phyloP scores from a whole-genome alignment of 306 rosid genomes.

The Begonia fuchsioides region DNA sequence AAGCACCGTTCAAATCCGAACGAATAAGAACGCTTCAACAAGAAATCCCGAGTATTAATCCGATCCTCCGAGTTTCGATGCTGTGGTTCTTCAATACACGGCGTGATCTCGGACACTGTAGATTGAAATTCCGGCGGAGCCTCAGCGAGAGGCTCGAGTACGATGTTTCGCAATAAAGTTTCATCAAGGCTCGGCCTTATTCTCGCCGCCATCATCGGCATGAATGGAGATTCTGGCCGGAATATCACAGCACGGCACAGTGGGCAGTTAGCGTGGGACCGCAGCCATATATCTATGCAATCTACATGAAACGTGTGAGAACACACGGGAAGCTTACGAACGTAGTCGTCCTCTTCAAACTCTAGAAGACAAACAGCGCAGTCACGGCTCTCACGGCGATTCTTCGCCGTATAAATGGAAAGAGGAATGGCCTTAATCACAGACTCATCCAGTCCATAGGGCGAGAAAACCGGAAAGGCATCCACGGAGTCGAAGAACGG shows the following conservation, averaged over 20 bases:
- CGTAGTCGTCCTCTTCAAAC: conserved; percentile 70
- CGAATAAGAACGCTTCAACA: conserved; percentile 67
- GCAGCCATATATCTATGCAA: conserved; percentile 85
- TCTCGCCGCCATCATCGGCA: conserved; percentile 78
- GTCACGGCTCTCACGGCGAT: conserved; percentile 30
- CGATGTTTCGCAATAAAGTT: conserved; percentile 30
- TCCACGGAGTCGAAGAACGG: conserved; percentile 41
- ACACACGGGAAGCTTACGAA: conserved; percentile 67
- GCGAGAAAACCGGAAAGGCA: conserved; percentile 36
- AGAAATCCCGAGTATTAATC: conserved; percentile 37
- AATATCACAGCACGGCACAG: conserved; percentile 84
- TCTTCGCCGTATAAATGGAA: conserved; percentile 38
- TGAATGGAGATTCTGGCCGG: conserved; percentile 63
- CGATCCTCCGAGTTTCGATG: conserved; percentile 33
- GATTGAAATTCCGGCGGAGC: conserved; percentile 10
- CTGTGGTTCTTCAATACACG: conserved; percentile 48
- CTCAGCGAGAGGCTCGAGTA: conserved; percentile 30
- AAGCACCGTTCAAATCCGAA: conserved; percentile 75
- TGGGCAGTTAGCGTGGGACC: conserved; percentile 93
- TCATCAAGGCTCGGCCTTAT: conserved; percentile 77
- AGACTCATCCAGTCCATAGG: conserved; percentile 81
- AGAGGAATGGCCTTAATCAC: conserved; percentile 87
- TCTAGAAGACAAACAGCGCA: conserved; percentile 81
- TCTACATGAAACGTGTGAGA: conserved; percentile 82
- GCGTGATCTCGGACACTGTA: conserved; percentile 42